These are phyloP conservation scores for Tulasnella sp. DNA, from an alignment of 768 basidiomycete species.

Conservation along the genomic window DNA sequence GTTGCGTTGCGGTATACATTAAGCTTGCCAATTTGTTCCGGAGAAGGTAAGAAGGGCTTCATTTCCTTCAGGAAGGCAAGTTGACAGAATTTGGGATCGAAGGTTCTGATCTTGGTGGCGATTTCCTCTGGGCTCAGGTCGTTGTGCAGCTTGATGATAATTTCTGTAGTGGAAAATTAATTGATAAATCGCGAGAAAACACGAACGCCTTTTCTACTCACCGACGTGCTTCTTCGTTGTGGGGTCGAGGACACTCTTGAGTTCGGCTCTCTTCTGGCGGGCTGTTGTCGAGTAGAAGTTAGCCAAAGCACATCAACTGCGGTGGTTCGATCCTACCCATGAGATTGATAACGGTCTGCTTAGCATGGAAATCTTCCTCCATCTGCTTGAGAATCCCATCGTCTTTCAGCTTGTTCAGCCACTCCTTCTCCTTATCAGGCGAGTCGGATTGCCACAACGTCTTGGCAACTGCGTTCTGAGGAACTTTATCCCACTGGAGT, in stretches of 20 bases:
- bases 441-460: slow-evolving; percentile 81
- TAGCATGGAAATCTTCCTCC: slow-evolving; percentile 97
- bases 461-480: slow-evolving; percentile 75
- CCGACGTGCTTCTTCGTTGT: slow-evolving; percentile 93
- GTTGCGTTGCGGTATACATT: slow-evolving; percentile 86
- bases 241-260: slow-evolving; percentile 86
- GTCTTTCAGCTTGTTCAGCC: slow-evolving; percentile 72
- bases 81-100: slow-evolving; percentile 81
- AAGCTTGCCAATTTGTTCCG: slow-evolving; percentile 88
- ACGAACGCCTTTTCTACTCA: slow-evolving; percentile 43
- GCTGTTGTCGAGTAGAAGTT: slow-evolving; percentile 43
- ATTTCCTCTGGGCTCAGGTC: slow-evolving; percentile 83
- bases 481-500: slow-evolving; percentile 97
- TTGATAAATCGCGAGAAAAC: not conserved
- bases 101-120: slow-evolving; percentile 75
- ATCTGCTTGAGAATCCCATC: slow-evolving; percentile 94
- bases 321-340: slow-evolving; percentile 55
- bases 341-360: slow-evolving; percentile 85
- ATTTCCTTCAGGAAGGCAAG: slow-evolving; percentile 87
- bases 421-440: slow-evolving; percentile 64
- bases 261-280: slow-evolving; percentile 79
- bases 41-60: slow-evolving; percentile 81
- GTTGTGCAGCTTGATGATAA: slow-evolving; percentile 83
- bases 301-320: not conserved
- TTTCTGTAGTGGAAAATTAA: slow-evolving; percentile 54